phyloP scores from a whole-genome alignment of 2,329 filamentous ascomycete species.

The Rhynchosporium graminicola region DNA sequence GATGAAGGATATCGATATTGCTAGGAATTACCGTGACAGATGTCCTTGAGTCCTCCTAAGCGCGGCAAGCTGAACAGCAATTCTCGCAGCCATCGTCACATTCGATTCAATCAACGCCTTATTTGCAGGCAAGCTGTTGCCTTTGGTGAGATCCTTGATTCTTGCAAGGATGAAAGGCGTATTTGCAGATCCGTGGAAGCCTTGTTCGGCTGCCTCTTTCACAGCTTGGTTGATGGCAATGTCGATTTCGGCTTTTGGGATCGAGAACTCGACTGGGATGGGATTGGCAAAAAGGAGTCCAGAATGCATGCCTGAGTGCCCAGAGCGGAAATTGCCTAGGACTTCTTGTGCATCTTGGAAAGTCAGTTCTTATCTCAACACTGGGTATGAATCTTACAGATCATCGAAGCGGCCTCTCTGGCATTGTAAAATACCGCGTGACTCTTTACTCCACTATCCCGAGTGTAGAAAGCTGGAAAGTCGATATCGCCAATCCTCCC shows the following conservation, averaged over 20 bases:
- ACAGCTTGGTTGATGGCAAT: slow-evolving; percentile 57
- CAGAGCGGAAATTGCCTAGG: neutral
- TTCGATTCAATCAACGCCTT: slow-evolving; percentile 66
- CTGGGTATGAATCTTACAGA: slow-evolving; percentile 52
- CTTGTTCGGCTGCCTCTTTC: slow-evolving; percentile 52
- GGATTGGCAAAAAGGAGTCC: slow-evolving; percentile 89
- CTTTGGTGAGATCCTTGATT: slow-evolving; percentile 67
- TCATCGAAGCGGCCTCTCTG: slow-evolving; percentile 83
- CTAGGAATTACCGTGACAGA: neutral
- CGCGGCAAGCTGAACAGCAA: slow-evolving; percentile 55
- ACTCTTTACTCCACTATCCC: slow-evolving; percentile 81
- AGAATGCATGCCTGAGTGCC: slow-evolving; percentile 66
- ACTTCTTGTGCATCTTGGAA: slow-evolving; percentile 55
- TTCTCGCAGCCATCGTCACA: slow-evolving; percentile 62
- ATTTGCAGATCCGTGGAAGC: slow-evolving; percentile 63
- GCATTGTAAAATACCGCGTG: slow-evolving; percentile 75
- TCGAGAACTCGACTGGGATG: slow-evolving; percentile 59
- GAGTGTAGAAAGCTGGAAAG: slow-evolving; percentile 90
- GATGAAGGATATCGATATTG: no score
- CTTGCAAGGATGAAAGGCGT: slow-evolving; percentile 69
- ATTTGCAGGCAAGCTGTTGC: slow-evolving; percentile 64
- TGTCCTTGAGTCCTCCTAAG: neutral
- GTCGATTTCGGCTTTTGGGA: slow-evolving; percentile 61
- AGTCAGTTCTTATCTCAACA: slow-evolving; percentile 15
- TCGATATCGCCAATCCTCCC: slow-evolving; percentile 71